Base-by-base conservation (phyloP, 2,329 filamentous ascomycete genomes). In the Cordyceps pruinosa region DNA sequence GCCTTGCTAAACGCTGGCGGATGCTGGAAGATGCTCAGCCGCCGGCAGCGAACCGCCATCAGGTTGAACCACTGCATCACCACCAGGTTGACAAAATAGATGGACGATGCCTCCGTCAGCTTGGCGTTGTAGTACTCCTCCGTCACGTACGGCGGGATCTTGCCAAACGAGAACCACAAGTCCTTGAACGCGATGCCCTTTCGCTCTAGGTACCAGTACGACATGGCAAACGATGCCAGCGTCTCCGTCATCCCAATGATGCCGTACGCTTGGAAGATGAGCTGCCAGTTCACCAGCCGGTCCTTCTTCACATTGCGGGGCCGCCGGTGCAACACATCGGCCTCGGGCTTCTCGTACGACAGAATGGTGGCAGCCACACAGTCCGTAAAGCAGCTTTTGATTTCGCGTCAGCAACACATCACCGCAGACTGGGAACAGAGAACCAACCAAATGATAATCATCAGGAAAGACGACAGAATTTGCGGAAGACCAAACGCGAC, bases 1-100 rank as follows among this genome's bases (percentile, higher is more conserved):
- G 72, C 67, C 63, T 77, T 80, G 67, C 87, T 87, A 69, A 87
- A 84, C 8, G 81, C 60, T 0, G 88, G 87, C 3, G 85, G 83
- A 63, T 91, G 87, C 66, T 89, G 85, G 68, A 92, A 84, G 61
- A 92, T 81, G 56, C 81, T 82, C 23, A 87, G 75, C 1, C 82
- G 77, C 1, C 85, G 76, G 1, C 83, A 92, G 17, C 87, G 78
- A 5, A 88, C 77, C 1, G 84, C 83, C 65, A 91, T 79, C 4
- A 91, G 75, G 66, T 87, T 89, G 75, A 90, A 90, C 77, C 85
- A 86, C 76, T 89, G 86, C 87, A 92, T 90, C 49, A 92, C 84
- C 2, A 93, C 88, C 23, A 93, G 74, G 59, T 86, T 92, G 62
- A 91, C 81, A 64, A 92, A 92, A 70, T 92, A 92, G 59, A 93